Evolutionary conservation across 495 filamentous ascomycete species (phyloP), one percentile per base, ranked within the genome.

Genomic region (Xylaria cubensis): DNA sequence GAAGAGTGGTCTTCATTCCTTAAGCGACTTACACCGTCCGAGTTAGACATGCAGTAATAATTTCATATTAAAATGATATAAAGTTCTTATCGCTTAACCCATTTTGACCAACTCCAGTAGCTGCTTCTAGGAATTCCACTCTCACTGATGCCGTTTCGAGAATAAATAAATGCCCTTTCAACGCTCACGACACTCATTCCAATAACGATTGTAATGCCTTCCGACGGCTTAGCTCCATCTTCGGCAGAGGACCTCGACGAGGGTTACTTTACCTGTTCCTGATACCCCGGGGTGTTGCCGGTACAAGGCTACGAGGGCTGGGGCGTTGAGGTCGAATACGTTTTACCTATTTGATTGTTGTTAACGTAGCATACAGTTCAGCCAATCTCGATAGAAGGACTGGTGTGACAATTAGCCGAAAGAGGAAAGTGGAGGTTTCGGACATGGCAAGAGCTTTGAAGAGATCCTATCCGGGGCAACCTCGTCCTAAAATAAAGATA

Each of bases 1-100:
- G 68, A 19, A 75, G 77, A 64, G 32, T 79, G 42, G 74, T 79
- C 7, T 75, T 74, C 36, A 70, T 78, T 12, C 77, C 75, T 55
- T 81, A 81, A 29, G 44, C 19, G 4, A 39, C 29, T 39, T 9
- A 21, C 1, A 42, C 12, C 9, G 39, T 19, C 3, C 7, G 63
- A 65, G 9, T 24, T 64, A 29, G 26, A 19, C 1, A 15, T 6
- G 21, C 19, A 48, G 17, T 17, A 17, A 32, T n/a, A 4, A 34
- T 42, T 32, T 19, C 26, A 58, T 42, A 13, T 6, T 58, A 34
- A 7, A 26, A 19, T 6, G 2, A 58, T 29, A 58, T 12, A 17
- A 58, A 58, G 13, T 21, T 0, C 4, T 17, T 19, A 4, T 36
- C 32, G 39, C 17, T 19, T 13, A 36, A 17, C 19, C 34, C 4